Conservation (phyloP, 1,284 basidiomycete genomes). For the Caloboletus firmus region DNA sequence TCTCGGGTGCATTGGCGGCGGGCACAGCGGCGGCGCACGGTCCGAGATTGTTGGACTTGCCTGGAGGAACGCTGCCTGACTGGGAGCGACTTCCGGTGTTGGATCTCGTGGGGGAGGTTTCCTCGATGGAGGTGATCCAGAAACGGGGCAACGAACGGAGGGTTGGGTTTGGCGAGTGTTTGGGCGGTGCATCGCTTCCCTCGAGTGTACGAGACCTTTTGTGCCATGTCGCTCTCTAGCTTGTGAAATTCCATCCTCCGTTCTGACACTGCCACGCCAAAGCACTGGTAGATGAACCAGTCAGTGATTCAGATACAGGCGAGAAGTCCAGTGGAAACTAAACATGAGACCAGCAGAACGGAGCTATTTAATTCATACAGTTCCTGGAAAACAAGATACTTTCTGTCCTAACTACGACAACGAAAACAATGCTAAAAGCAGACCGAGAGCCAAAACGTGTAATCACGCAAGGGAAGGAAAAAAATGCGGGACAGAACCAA, state of each 20-base stretch:
- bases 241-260: background rate
- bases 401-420: slow-evolving; percentile 18
- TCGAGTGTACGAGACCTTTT: slow-evolving; percentile 41
- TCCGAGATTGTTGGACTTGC: slow-evolving; percentile 55
- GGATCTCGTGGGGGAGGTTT: slow-evolving; percentile 64
- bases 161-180: slow-evolving; percentile 28
- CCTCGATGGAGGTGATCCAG: slow-evolving; percentile 45
- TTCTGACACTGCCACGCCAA: background rate
- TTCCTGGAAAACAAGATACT: slow-evolving; percentile 19
- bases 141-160: slow-evolving; percentile 39
- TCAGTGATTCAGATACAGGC: background rate
- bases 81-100: slow-evolving; percentile 61
- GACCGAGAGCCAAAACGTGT: slow-evolving; percentile 6
- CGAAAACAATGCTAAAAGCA: slow-evolving; percentile 18
- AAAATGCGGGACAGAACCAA: background rate
- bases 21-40: slow-evolving; percentile 3
- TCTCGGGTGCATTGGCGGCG: slow-evolving; percentile 31
- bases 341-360: background rate
- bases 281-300: background rate
- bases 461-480: background rate
- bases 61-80: slow-evolving; percentile 50
- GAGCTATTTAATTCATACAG: slow-evolving; percentile 19
- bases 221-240: slow-evolving; percentile 27
- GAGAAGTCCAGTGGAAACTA: background rate
- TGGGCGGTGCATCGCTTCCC: slow-evolving; percentile 14